Evolutionary conservation across 1,284 basidiomycete genomes (phyloP).

Genomic region (Schizopora paradoxa): DNA sequence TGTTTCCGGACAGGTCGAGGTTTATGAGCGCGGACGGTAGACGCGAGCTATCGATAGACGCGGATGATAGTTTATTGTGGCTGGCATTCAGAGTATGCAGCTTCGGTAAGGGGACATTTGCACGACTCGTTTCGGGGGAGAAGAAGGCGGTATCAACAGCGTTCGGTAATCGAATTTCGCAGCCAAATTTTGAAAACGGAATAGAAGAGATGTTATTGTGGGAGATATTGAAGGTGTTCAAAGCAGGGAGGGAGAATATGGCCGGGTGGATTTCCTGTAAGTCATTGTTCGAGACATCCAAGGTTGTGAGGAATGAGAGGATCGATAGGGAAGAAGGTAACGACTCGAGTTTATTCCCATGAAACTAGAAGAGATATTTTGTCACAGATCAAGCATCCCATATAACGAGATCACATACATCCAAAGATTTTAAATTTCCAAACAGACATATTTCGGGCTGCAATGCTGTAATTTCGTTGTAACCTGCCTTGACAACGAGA

Average conservation of each 20-base stretch:
- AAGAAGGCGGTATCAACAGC: conserved; percentile 49
- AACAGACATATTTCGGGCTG: conserved; percentile 78
- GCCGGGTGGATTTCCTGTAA: conserved; percentile 55
- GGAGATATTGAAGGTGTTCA: conserved; percentile 62
- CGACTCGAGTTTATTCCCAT: conserved; percentile 58
- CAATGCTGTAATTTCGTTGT: conserved; percentile 69
- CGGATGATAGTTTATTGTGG: conserved; percentile 54
- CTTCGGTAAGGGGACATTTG: conserved; percentile 56
- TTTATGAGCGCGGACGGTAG: conserved; percentile 29
- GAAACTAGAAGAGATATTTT: conserved; percentile 59
- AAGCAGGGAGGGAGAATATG: conserved; percentile 61
- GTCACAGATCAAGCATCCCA: background rate
- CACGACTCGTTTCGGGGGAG: conserved; percentile 51
- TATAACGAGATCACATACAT: conserved; percentile 41
- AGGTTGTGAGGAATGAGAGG: conserved; percentile 37
- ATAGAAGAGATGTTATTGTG: conserved; percentile 59
- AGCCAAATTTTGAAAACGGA: conserved; percentile 55
- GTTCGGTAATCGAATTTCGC: conserved; percentile 8
- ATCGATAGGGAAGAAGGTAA: conserved; percentile 38
- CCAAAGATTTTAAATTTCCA: conserved; percentile 69
- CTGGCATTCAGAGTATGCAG: conserved; percentile 56
- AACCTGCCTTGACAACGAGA: conserved; percentile 65
- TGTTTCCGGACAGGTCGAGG: conserved; percentile 38
- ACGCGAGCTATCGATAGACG: conserved; percentile 35
- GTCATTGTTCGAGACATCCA: conserved; percentile 69